Conservation (phyloP, 2,329 filamentous ascomycete species). For the Madurella fahalii region DNA sequence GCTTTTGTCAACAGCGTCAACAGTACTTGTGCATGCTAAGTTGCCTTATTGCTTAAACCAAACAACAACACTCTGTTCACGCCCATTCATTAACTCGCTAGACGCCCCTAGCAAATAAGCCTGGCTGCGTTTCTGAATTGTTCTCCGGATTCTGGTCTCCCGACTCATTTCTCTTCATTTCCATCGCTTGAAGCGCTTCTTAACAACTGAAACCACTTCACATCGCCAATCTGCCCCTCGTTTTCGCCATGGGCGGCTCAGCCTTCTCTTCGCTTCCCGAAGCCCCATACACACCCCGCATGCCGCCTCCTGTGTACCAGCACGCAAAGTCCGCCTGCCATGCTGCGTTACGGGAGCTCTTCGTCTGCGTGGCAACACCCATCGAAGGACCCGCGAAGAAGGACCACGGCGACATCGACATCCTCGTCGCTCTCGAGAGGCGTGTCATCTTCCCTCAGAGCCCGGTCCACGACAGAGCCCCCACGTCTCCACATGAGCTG, state of each 20-base stretch:
- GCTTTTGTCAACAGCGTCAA: too few species aligned
- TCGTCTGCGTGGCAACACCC: constrained; percentile 52
- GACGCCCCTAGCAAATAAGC: too few species aligned
- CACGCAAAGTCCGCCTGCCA: constrained; percentile 45
- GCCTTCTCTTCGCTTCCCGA: constrained; percentile 49
- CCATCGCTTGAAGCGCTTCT: neutral
- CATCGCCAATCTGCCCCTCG: neutral
- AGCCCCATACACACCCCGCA: constrained; percentile 60
- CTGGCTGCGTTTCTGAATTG: too few species aligned
- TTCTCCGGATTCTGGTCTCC: too few species aligned
- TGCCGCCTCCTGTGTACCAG: constrained; percentile 56
- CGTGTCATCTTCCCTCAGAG: constrained; percentile 11
- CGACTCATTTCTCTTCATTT: too few species aligned
- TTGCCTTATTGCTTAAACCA: too few species aligned
- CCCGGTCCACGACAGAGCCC: neutral
- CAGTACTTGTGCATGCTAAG: too few species aligned
- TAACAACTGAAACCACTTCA: neutral
- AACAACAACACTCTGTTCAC: too few species aligned
- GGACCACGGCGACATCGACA: constrained; percentile 69
- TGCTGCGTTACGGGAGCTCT: constrained; percentile 47
- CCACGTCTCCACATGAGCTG: constrained; percentile 6
- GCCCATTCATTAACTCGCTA: too few species aligned
- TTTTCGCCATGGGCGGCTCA: constrained; percentile 58
- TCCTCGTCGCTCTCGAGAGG: constrained; percentile 49
- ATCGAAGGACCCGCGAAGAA: constrained; percentile 66